A percentile compares a stretch with the other conserved stretches of the same genome.
Evolutionary conservation across 2,329 filamentous ascomycete genomes (phyloP).

Genomic region (Dactylellina leptospora): DNA sequence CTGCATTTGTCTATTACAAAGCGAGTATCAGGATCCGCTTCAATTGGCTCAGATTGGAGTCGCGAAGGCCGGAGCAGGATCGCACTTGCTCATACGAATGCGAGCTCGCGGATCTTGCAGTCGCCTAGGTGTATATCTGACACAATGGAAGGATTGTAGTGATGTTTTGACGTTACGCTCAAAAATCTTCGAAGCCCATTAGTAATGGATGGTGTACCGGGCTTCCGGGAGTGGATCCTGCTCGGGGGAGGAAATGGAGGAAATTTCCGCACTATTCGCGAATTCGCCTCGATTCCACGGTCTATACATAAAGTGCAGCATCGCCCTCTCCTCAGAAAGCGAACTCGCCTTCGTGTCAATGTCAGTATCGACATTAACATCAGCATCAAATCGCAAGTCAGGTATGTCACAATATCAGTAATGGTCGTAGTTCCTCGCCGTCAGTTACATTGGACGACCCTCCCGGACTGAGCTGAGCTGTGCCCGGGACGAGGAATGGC

Average conservation of each 20-base stretch:
- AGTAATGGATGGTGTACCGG: slow-evolving; percentile 7
- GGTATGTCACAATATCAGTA: too few species aligned
- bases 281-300: slow-evolving; percentile 11
- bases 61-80: not conserved
- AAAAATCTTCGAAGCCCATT: too few species aligned
- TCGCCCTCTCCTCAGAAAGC: too few species aligned
- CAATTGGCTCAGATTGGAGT: not conserved
- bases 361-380: too few species aligned
- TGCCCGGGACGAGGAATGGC: not conserved
- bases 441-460: not conserved
- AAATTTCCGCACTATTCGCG: not conserved
- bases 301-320: slow-evolving; percentile 35
- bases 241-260: not conserved
- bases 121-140: not conserved
- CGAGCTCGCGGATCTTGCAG: not conserved
- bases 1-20: not conserved
- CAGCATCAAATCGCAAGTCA: too few species aligned
- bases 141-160: too few species aligned
- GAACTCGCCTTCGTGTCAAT: too few species aligned
- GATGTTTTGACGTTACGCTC: too few species aligned
- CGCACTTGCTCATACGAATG: not conserved
- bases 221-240: slow-evolving; percentile 24
- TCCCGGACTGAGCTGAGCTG: not conserved
- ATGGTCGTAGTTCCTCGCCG: not conserved
- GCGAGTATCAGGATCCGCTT: slow-evolving; percentile 2